These are phyloP conservation scores for Trametes meyenii DNA, from an alignment of 768 basidiomycete species.

Conservation along the genomic window DNA sequence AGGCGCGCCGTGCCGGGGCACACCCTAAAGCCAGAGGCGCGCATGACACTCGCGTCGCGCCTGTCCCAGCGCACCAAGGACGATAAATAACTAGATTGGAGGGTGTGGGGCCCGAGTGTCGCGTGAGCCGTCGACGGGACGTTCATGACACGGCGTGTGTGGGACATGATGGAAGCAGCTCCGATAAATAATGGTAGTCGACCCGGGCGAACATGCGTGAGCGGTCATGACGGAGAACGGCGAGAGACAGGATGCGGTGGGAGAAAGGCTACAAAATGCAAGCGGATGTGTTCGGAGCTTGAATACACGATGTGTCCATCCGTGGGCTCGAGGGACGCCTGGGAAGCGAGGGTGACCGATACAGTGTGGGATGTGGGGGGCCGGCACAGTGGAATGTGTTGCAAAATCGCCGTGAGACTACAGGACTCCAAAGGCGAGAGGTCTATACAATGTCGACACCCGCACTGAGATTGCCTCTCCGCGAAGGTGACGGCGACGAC, in stretches of 20 bases:
- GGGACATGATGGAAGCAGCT: conserved; percentile 18
- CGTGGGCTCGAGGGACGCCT: conserved; percentile 14
- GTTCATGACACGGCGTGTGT: conserved; percentile 20
- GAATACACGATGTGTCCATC: conserved; percentile 21
- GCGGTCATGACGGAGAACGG: not conserved
- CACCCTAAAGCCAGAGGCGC: not conserved
- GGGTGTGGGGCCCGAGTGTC: not conserved
- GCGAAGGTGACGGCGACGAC: conserved; percentile 8
- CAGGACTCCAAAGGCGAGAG: not conserved
- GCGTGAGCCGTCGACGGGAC: not conserved
- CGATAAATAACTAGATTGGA: conserved; percentile 14
- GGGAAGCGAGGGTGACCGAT: conserved; percentile 12
- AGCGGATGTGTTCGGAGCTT: conserved; percentile 11
- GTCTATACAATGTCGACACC: conserved; percentile 30
- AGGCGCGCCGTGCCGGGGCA: not conserved
- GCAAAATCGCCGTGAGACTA: not conserved
- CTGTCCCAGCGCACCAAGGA: not conserved
- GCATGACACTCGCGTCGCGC: not conserved
- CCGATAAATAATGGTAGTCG: conserved; percentile 8
- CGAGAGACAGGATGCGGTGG: not conserved
- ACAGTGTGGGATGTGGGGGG: not conserved
- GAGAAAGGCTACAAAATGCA: conserved; percentile 23
- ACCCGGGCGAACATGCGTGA: not conserved
- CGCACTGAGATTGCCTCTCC: conserved; percentile 24
- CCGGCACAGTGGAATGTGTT: not conserved